Evolutionary conservation across 306 rosid genomes (phyloP).

Genomic region (Myrica gale): DNA sequence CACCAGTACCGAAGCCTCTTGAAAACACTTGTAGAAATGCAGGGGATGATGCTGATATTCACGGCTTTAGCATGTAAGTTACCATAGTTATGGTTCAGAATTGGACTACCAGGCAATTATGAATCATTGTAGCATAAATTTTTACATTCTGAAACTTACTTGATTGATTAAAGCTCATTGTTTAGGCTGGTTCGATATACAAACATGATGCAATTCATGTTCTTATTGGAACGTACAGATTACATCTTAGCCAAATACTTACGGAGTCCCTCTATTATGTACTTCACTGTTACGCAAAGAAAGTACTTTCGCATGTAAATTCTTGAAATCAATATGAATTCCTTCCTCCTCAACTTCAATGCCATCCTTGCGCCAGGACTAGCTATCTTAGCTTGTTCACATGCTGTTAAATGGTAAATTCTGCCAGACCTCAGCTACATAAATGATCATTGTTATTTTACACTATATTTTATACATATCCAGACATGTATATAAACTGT

Average conservation of each 20-base stretch:
- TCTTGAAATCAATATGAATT: not conserved
- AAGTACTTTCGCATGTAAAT: not conserved
- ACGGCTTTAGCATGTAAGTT: conserved; percentile 63
- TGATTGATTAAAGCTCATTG: not conserved
- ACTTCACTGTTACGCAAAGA: not conserved
- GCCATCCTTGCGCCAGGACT: not conserved
- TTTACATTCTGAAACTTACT: not conserved
- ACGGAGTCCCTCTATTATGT: not conserved
- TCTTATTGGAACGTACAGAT: not conserved
- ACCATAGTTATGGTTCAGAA: conserved; percentile 11
- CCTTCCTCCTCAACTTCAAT: not conserved
- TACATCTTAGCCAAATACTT: not conserved
- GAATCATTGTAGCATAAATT: not conserved
- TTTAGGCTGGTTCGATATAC: not conserved
- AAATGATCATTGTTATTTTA: too few species aligned
- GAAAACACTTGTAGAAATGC: conserved; percentile 45
- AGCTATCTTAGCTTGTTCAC: not conserved
- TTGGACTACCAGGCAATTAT: not conserved
- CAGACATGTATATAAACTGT: not conserved
- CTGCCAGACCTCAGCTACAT: too few species aligned
- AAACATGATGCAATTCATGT: not conserved
- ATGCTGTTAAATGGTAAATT: too few species aligned
- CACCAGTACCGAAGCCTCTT: conserved; percentile 38
- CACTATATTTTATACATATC: too few species aligned
- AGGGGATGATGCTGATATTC: conserved; percentile 44